phyloP scores from a whole-genome alignment of 179 eudicot species.

The Beta macrorhiza region DNA sequence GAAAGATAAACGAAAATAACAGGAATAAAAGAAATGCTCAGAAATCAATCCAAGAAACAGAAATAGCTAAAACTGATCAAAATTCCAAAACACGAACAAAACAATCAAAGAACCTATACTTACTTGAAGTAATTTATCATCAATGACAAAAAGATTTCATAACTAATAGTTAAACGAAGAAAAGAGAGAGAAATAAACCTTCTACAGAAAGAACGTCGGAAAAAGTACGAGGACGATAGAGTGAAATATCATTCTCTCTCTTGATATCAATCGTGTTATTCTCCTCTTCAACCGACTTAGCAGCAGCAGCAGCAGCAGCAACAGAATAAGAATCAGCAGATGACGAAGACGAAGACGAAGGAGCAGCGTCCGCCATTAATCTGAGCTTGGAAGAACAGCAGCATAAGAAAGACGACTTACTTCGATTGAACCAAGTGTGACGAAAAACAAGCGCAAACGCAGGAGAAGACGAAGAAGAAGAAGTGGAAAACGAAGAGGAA shows the following conservation, averaged over 20 bases:
- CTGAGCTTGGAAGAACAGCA: constrained; percentile 38
- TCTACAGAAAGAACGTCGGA: constrained; percentile 34
- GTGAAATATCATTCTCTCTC: constrained; percentile 4
- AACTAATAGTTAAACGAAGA: background rate
- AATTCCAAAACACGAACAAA: background rate
- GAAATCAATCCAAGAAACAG: constrained; percentile 1
- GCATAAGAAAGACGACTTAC: constrained; percentile 17
- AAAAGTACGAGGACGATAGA: constrained; percentile 35
- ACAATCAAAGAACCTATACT: background rate
- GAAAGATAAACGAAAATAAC: too few species aligned
- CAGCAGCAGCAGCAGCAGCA: background rate
- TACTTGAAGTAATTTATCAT: too few species aligned
- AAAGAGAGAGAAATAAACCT: constrained; percentile 28
- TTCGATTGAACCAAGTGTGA: constrained; percentile 7
- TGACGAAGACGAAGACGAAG: background rate
- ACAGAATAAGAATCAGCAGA: background rate
- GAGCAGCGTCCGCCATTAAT: constrained; percentile 35
- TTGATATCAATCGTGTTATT: constrained; percentile 6
- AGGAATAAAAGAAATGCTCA: background rate
- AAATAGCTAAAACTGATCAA: background rate
- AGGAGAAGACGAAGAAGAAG: constrained; percentile 19
- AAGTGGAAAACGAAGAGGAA: constrained; percentile 18
- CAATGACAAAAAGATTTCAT: too few species aligned
- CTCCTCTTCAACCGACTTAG: constrained; percentile 17
- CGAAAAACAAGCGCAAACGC: constrained; percentile 17